phyloP scores from a whole-genome alignment of 2,329 filamentous ascomycete genomes.

The Pseudocercospora cruenta region DNA sequence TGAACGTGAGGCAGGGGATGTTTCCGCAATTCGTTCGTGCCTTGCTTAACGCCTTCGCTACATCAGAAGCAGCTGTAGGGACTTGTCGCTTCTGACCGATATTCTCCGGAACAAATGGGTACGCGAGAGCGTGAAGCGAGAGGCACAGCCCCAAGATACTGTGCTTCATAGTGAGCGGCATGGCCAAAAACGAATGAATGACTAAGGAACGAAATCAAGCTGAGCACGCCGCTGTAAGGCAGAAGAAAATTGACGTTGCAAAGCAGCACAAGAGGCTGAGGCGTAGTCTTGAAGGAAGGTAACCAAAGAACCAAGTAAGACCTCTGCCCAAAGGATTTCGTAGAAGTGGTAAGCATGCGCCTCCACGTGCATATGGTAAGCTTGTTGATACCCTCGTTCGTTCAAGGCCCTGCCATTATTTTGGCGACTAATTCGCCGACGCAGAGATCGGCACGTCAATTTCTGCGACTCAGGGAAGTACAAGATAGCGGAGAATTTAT shows the following conservation, averaged over 20 bases:
- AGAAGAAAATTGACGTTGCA: background rate
- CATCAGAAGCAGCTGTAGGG: slow-evolving; percentile 2
- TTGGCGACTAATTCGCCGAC: background rate
- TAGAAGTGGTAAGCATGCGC: background rate
- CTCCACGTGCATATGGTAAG: background rate
- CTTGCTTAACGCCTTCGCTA: slow-evolving; percentile 10
- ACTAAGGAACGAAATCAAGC: background rate
- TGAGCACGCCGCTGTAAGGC: background rate
- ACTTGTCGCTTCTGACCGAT: slow-evolving; percentile 8
- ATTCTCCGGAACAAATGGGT: slow-evolving; percentile 12
- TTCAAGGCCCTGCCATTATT: background rate
- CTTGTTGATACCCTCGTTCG: background rate
- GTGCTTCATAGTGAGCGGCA: slow-evolving; percentile 10
- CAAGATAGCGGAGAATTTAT: background rate
- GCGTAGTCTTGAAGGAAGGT: slow-evolving; percentile 2
- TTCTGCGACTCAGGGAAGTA: background rate
- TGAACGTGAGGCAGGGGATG: slow-evolving; percentile 20
- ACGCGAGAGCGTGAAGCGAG: slow-evolving; percentile 4
- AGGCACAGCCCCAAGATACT: slow-evolving; percentile 8
- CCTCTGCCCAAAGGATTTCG: background rate
- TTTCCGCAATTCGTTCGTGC: slow-evolving; percentile 20
- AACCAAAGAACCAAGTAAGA: background rate
- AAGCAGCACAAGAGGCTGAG: slow-evolving; percentile 1
- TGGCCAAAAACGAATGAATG: slow-evolving; percentile 1
- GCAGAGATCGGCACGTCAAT: background rate